These are phyloP conservation scores for Debaryomyces robertsiae DNA, from an alignment of 1,139 yeast genomes.

Conservation along the genomic window DNA sequence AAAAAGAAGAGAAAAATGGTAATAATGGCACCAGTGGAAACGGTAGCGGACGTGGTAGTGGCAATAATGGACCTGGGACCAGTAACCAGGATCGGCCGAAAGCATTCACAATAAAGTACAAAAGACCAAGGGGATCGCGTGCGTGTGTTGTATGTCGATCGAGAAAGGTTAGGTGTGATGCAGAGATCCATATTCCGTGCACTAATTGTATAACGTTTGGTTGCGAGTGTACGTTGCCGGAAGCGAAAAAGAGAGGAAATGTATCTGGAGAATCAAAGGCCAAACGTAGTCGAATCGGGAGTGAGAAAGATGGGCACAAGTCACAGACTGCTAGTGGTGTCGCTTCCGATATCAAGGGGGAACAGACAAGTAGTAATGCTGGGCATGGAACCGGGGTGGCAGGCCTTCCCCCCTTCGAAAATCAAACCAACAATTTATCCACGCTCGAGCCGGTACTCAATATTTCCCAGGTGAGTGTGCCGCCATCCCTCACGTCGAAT, in stretches of 20 bases:
- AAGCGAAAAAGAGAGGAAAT: slow-evolving; percentile 50
- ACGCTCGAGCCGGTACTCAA: slow-evolving; percentile 45
- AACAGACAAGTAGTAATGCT: slow-evolving; percentile 1
- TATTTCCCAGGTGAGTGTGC: slow-evolving; percentile 46
- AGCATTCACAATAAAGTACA: slow-evolving; percentile 52
- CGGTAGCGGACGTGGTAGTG: background rate
- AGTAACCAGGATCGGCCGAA: slow-evolving; percentile 40
- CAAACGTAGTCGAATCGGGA: slow-evolving; percentile 17
- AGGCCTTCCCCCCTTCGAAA: background rate
- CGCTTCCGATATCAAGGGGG: slow-evolving; percentile 4
- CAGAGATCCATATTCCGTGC: slow-evolving; percentile 70
- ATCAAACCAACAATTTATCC: background rate
- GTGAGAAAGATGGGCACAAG: background rate
- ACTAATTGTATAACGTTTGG: slow-evolving; percentile 78
- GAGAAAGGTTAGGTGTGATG: slow-evolving; percentile 74
- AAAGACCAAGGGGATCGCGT: slow-evolving; percentile 53
- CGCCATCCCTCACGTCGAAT: slow-evolving; percentile 47
- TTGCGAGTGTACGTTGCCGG: slow-evolving; percentile 70
- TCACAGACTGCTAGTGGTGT: slow-evolving; percentile 2
- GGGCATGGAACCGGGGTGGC: slow-evolving; percentile 1
- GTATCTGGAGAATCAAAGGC: slow-evolving; percentile 27
- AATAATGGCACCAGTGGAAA: background rate
- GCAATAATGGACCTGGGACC: slow-evolving; percentile 7
- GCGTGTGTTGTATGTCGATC: slow-evolving; percentile 66
- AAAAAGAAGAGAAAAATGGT: background rate